phyloP scores from a whole-genome alignment of 345 rosid genomes.

The Syzygium aqueum region DNA sequence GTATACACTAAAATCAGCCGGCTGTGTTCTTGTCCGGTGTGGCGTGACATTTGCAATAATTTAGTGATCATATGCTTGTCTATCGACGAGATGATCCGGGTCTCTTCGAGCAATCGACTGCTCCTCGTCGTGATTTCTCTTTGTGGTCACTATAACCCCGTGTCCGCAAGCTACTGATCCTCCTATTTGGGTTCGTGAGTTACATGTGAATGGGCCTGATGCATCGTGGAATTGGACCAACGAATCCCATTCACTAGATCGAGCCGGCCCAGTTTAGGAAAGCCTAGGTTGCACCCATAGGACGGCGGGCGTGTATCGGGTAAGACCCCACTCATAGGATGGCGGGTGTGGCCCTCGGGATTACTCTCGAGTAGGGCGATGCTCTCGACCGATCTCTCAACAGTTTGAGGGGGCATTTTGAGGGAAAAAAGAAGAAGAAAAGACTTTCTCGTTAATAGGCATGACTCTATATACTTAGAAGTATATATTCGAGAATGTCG shows the following conservation, averaged over 20 bases:
- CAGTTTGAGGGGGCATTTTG: background rate
- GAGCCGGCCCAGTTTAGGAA: background rate
- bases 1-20: background rate
- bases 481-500: background rate
- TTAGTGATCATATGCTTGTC: background rate
- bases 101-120: background rate
- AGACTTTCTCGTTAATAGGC: background rate
- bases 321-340: background rate
- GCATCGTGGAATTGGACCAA: background rate
- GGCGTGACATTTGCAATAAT: background rate
- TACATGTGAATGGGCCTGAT: background rate
- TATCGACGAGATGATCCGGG: no score
- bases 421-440: background rate
- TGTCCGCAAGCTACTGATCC: background rate
- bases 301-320: background rate
- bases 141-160: fast-evolving
- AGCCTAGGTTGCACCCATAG: background rate
- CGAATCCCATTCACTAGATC: background rate
- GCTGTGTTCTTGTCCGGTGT: fast-evolving
- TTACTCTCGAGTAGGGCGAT: background rate
- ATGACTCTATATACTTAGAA: background rate
- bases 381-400: background rate
- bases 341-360: background rate
- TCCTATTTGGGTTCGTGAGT: background rate
- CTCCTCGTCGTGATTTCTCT: background rate